Percentiles rank a stretch among this genome's conserved stretches.
Conservation (phyloP, 1,284 basidiomycete genomes). For the Pyrrhoderma noxium region DNA sequence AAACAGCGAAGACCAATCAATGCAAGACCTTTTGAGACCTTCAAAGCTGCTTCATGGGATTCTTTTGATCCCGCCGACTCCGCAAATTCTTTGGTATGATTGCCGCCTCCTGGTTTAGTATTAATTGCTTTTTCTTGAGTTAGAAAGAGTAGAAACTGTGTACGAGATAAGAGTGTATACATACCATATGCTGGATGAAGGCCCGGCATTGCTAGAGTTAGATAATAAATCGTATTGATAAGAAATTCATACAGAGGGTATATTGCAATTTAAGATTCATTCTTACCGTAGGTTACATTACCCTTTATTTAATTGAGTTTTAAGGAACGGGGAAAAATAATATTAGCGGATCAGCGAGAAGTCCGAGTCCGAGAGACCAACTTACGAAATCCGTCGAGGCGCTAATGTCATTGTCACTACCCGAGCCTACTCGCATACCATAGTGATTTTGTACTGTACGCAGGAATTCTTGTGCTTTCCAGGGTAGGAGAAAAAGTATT, state of each 20-base stretch:
- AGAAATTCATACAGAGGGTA: constrained; percentile 1
- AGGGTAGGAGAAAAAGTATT: too few species aligned
- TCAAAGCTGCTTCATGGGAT: constrained; percentile 52
- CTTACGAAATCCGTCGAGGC: constrained; percentile 72
- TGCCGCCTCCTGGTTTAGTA: constrained; percentile 48
- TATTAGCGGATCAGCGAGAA: background rate
- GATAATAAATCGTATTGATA: background rate
- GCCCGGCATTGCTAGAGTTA: constrained; percentile 20
- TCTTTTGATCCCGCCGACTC: constrained; percentile 43
- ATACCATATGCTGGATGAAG: constrained; percentile 25
- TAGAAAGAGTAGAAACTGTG: background rate
- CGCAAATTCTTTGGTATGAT: constrained; percentile 56
- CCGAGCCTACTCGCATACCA: constrained; percentile 35
- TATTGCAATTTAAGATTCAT: constrained; percentile 30
- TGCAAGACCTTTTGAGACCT: constrained; percentile 53
- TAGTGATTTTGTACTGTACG: constrained; percentile 46
- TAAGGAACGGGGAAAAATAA: background rate
- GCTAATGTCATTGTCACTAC: constrained; percentile 47
- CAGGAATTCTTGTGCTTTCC: constrained; percentile 54
- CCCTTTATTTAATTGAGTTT: constrained; percentile 35
- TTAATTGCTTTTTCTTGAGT: constrained; percentile 42
- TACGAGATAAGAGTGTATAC: constrained; percentile 12
- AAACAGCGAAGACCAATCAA: constrained; percentile 49
- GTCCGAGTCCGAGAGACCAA: background rate
- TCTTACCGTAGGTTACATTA: constrained; percentile 50